These are phyloP conservation scores for Lasiodiplodia theobromae DNA, from an alignment of 2,329 filamentous ascomycete species.

Conservation along the genomic window DNA sequence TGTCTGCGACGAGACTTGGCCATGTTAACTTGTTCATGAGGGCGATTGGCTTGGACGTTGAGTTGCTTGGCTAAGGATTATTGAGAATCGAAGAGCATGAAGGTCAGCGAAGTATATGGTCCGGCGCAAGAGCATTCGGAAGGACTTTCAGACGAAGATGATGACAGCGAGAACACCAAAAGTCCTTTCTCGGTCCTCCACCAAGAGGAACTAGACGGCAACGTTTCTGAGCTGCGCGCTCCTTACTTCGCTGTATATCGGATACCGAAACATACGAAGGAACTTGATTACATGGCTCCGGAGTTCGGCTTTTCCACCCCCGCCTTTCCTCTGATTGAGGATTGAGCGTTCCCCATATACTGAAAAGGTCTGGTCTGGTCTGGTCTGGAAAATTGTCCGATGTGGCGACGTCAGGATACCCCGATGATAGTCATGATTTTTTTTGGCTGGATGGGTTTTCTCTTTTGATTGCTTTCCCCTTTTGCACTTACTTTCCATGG, in stretches of 20 bases:
- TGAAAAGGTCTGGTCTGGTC: neutral
- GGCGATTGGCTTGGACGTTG: slow-evolving; percentile 97
- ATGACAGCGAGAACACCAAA: neutral
- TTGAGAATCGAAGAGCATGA: neutral
- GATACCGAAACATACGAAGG: neutral
- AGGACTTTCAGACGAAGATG: neutral
- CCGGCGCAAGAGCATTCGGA: neutral
- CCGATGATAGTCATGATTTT: slow-evolving; percentile 24
- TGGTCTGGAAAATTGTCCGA: slow-evolving; percentile 10
- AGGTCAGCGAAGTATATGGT: neutral
- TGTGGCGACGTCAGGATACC: slow-evolving; percentile 20
- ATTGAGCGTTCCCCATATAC: neutral
- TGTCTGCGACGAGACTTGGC: slow-evolving; percentile 81
- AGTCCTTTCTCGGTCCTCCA: slow-evolving; percentile 7
- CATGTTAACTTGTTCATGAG: slow-evolving; percentile 99
- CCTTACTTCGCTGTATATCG: neutral
- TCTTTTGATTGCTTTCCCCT: neutral
- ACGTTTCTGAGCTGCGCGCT: neutral
- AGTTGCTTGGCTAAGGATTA: slow-evolving; percentile 64
- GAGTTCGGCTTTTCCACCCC: neutral
- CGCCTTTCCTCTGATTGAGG: neutral
- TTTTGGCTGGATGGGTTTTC: slow-evolving; percentile 25
- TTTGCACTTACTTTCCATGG: neutral
- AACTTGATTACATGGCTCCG: neutral
- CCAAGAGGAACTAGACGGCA: neutral